Conservation (phyloP, 306 rosid species). For the Dalbergia cultrata region DNA sequence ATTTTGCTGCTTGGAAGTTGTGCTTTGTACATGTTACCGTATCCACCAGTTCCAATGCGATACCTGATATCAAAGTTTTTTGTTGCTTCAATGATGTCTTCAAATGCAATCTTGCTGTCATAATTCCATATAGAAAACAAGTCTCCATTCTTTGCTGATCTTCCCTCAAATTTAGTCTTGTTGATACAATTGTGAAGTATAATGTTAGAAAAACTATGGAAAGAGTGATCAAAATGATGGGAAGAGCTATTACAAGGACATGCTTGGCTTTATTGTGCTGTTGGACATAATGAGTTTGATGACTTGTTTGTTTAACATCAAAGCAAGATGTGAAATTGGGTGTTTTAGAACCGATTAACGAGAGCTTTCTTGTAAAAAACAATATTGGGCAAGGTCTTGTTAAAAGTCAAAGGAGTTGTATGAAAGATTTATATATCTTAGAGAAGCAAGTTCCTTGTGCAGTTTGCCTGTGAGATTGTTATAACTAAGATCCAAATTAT, state of each 20-base stretch:
- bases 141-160: slow-evolving; percentile 31
- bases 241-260: not conserved
- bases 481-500: no score
- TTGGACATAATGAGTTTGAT: no score
- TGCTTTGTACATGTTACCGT: slow-evolving; percentile 26
- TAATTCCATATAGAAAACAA: no score
- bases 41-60: slow-evolving; percentile 25
- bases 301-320: not conserved
- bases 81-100: slow-evolving; percentile 32
- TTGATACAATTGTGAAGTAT: no score
- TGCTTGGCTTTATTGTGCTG: not conserved
- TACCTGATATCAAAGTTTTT: no score
- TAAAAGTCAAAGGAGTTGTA: not conserved
- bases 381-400: not conserved
- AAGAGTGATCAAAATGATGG: not conserved
- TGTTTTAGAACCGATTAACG: not conserved
- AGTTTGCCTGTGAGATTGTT: not conserved
- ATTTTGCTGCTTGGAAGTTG: not conserved
- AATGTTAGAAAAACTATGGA: no score
- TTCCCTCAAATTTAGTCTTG: no score
- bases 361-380: not conserved
- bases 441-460: not conserved
- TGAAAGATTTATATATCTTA: not conserved
- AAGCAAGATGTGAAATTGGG: not conserved
- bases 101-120: slow-evolving; percentile 38